Conservation (phyloP, 1,139 yeast genomes). For the Suhomyces terraborum region DNA sequence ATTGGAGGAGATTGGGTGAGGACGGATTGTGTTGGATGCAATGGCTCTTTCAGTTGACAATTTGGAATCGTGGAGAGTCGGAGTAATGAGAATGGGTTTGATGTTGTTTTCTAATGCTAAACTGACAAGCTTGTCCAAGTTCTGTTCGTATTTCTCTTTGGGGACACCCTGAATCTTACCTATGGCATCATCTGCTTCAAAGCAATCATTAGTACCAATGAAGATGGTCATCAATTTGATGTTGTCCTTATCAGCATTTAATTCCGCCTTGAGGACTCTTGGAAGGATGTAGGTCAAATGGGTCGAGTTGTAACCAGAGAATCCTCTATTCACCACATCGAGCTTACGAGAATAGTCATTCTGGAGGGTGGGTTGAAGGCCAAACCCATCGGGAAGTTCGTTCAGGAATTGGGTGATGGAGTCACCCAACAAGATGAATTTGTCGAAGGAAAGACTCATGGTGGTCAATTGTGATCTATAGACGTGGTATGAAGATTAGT, state of each 20-base stretch:
- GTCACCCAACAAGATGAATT: constrained; percentile 66
- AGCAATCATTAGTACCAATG: constrained; percentile 78
- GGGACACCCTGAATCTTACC: constrained; percentile 57
- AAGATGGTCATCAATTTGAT: constrained; percentile 55
- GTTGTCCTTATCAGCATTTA: constrained; percentile 28
- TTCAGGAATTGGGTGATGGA: constrained; percentile 62
- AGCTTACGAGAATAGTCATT: constrained; percentile 51
- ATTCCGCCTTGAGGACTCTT: constrained; percentile 46
- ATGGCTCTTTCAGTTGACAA: constrained; percentile 9
- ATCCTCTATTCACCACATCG: constrained; percentile 63
- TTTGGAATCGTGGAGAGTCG: constrained; percentile 55
- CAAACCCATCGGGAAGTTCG: constrained; percentile 40
- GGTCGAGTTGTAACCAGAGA: constrained; percentile 59
- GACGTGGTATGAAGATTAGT: too few species aligned
- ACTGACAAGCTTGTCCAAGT: constrained; percentile 45
- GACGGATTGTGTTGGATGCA: constrained; percentile 11
- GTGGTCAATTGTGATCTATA: too few species aligned
- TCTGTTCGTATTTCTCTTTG: constrained; percentile 47
- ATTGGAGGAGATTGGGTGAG: constrained; percentile 23
- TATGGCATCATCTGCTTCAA: constrained; percentile 20
- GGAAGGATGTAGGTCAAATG: constrained; percentile 53
- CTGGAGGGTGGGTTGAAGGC: constrained; percentile 54
- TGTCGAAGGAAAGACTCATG: constrained; percentile 30
- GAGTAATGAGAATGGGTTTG: constrained; percentile 59
- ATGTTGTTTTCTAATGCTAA: constrained; percentile 42